A percentile compares a stretch with the other conserved stretches of the same genome.
phyloP scores from a whole-genome alignment of 2,329 filamentous ascomycete genomes.

The Colletotrichum cordylinicola region DNA sequence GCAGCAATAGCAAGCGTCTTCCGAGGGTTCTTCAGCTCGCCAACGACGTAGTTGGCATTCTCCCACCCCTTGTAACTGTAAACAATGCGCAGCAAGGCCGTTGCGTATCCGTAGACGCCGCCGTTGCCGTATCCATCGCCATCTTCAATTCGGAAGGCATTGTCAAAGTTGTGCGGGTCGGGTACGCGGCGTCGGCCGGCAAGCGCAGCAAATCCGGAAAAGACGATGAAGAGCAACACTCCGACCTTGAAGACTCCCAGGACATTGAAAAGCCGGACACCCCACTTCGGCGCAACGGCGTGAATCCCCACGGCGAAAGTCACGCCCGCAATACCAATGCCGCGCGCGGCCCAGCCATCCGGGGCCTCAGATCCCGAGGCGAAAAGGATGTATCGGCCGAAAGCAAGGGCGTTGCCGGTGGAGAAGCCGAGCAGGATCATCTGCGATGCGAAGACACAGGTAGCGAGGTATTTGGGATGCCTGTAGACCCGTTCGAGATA shows the following conservation, averaged over 20 bases:
- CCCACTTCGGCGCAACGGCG: constrained; percentile 59
- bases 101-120: constrained; percentile 59
- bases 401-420: constrained; percentile 62
- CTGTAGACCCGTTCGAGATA: constrained; percentile 70
- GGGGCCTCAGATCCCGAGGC: constrained; percentile 53
- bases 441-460: constrained; percentile 64
- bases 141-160: constrained; percentile 54
- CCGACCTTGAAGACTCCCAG: constrained; percentile 66
- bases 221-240: constrained; percentile 65
- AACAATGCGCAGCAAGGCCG: constrained; percentile 62
- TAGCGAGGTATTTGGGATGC: constrained; percentile 62
- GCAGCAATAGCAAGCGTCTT: constrained; percentile 62
- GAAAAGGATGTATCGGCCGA: constrained; percentile 62
- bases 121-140: constrained; percentile 52
- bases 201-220: constrained; percentile 63
- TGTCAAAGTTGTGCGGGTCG: constrained; percentile 62
- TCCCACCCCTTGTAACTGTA: constrained; percentile 71
- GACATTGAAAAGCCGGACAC: constrained; percentile 63
- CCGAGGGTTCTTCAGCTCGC: constrained; percentile 60
- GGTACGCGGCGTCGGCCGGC: constrained; percentile 53
- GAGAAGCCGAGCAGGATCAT: constrained; percentile 69
- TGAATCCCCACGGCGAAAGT: constrained; percentile 63
- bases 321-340: constrained; percentile 58
- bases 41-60: constrained; percentile 67
- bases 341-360: constrained; percentile 62